Evolutionary conservation across 2,329 filamentous ascomycete genomes (phyloP).

Genomic region (Geoglossum cookeanum): DNA sequence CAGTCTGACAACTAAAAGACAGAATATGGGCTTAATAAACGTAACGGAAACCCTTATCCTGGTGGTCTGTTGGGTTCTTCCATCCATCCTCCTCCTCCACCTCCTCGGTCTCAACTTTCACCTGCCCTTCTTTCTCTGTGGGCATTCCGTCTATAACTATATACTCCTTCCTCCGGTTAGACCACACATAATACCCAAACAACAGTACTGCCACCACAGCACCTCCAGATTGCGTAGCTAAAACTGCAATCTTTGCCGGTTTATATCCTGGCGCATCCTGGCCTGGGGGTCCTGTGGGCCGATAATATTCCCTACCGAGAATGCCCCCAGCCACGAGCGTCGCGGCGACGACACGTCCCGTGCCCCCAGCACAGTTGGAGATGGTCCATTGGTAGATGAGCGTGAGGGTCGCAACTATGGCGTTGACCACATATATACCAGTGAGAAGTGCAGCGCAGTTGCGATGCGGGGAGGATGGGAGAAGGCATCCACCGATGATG

Average conservation of each 20-base stretch:
- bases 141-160: slow-evolving; percentile 18
- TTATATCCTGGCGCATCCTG: slow-evolving; percentile 32
- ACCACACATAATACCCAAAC: slow-evolving; percentile 31
- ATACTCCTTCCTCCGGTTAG: slow-evolving; percentile 23
- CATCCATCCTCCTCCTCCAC: slow-evolving; percentile 24
- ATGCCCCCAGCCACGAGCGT: slow-evolving; percentile 30
- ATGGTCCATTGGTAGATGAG: slow-evolving; percentile 21
- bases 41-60: slow-evolving; percentile 39
- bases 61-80: slow-evolving; percentile 33
- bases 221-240: slow-evolving; percentile 24
- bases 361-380: slow-evolving; percentile 31
- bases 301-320: slow-evolving; percentile 36
- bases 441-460: slow-evolving; percentile 26
- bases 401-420: slow-evolving; percentile 20
- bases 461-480: slow-evolving; percentile 31
- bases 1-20: no score
- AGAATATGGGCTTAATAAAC: slow-evolving; percentile 12
- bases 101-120: slow-evolving; percentile 23
- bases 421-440: slow-evolving; percentile 23
- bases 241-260: slow-evolving; percentile 35
- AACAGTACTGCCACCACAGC: slow-evolving; percentile 23
- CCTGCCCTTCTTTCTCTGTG: slow-evolving; percentile 21
- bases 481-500: slow-evolving; percentile 28
- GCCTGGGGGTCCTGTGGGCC: slow-evolving; percentile 36
- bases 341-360: slow-evolving; percentile 32